Percentiles rank a stretch among this genome's conserved stretches.
Evolutionary conservation across 139 green algal species (phyloP).

Genomic region (Asterochloris sp.): DNA sequence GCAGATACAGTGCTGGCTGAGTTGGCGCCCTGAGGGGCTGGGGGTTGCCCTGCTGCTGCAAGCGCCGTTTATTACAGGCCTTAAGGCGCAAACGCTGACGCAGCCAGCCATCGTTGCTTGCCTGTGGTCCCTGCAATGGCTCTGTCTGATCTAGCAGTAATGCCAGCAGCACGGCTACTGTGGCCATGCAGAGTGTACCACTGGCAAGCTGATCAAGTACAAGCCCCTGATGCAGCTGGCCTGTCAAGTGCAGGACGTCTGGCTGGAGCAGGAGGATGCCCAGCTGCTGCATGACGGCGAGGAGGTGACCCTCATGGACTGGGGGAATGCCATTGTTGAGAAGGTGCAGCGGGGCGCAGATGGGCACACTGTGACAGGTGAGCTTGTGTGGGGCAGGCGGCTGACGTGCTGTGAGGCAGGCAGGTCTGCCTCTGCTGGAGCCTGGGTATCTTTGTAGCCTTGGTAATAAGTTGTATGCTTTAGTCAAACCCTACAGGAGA

Average conservation of each 20-base stretch:
- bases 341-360: not conserved
- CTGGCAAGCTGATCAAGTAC: not conserved
- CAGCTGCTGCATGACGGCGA: slow-evolving; percentile 71
- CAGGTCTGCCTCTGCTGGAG: no score
- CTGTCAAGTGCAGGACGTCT: slow-evolving; percentile 36
- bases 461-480: no score
- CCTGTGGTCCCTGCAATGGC: no score
- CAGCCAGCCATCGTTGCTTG: no score
- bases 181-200: not conserved
- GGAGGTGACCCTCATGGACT: slow-evolving; percentile 98
- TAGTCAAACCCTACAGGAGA: no score
- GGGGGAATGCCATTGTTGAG: slow-evolving; percentile 91
- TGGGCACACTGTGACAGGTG: slow-evolving; percentile 4
- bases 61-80: not conserved
- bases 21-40: no score
- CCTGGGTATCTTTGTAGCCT: no score
- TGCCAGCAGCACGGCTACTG: not conserved
- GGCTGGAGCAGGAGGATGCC: slow-evolving; percentile 89
- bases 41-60: not conserved
- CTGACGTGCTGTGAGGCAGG: not conserved
- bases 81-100: not conserved
- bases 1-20: no score
- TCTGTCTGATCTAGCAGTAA: no score
- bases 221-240: not conserved
- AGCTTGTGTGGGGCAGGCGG: not conserved